Evolutionary conservation across 2,329 filamentous ascomycete genomes (phyloP), one percentile per base, ranked within the genome.

Genomic region (Sporothrix mexicana): DNA sequence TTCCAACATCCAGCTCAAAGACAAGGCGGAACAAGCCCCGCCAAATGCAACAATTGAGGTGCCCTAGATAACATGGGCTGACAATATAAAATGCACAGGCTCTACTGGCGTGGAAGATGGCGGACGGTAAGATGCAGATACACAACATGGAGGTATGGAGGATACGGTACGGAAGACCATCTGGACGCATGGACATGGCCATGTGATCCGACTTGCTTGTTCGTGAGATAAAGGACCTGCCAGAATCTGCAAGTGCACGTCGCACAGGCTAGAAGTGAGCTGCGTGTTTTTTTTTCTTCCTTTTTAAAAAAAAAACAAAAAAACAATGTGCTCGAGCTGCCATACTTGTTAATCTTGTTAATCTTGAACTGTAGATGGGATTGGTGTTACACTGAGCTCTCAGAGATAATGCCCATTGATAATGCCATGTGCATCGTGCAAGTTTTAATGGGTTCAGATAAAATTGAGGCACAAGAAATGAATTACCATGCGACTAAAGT

Each of bases 1-100:
- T 30, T 93, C 92, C 79, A 84, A 84, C 72, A 75, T 79, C 43
- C 80, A 79, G 1, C 59, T 75, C 69, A 81, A 81, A 64, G 61
- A 43, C 45, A 73, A 66, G 7, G 30, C 30, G 7, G 7, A 36
- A 45, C 7, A 57, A 15, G 30, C 30, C 7, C 45, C 55, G 1
- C 62, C 70, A 53, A 30, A 20, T 43, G 30, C 47, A 17, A 17
- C 30, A 36, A 36, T 36, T 36, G 30, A 36, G 30, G 30, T 36
- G 30, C 7, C 30, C 30, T 36, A 36, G 30, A 36, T 6, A 4
- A 36, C 30, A 36, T 36, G 30, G 30, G 30, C 30, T 36, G 30
- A 36, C 30, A 36, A 36, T 36, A 36, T 17, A 20, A 45, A 23
- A n/a, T 17, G 13, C 41, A 12, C 59, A 4, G 36, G n/a, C 17